Conservation (phyloP, 1,139 yeast genomes). For the Saccharomyces uvarum region DNA sequence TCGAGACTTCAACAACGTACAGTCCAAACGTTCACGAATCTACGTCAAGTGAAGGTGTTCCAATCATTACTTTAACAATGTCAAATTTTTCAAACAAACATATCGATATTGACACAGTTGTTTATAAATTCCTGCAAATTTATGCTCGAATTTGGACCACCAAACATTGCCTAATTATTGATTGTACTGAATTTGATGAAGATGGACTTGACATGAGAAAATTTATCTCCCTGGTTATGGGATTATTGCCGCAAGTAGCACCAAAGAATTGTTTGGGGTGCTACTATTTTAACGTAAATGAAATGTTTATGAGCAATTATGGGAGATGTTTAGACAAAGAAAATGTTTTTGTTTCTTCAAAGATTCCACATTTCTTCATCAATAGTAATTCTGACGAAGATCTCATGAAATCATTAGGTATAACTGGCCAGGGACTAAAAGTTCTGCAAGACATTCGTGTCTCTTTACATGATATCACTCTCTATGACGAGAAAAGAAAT, state of each 20-base stretch:
- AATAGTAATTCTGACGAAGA: constrained; percentile 46
- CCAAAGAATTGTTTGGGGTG: constrained; percentile 47
- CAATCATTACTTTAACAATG: constrained; percentile 53
- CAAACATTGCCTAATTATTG: constrained; percentile 55
- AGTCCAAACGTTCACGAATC: constrained; percentile 51
- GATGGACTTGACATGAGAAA: constrained; percentile 19
- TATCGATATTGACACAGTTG: constrained; percentile 47
- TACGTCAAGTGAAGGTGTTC: constrained; percentile 65
- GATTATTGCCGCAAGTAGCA: constrained; percentile 42
- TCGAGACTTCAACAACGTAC: constrained; percentile 30
- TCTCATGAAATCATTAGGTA: constrained; percentile 43
- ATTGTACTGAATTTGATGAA: constrained; percentile 55
- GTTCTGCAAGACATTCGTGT: constrained; percentile 51
- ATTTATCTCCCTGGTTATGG: constrained; percentile 33
- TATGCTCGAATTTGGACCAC: constrained; percentile 70
- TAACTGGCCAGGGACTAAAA: constrained; percentile 36
- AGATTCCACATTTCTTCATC: constrained; percentile 28
- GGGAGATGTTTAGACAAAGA: constrained; percentile 21
- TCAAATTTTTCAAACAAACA: constrained; percentile 37
- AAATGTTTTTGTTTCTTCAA: constrained; percentile 14
- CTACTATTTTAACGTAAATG: constrained; percentile 59
- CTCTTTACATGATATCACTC: constrained; percentile 29
- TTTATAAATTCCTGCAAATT: constrained; percentile 58
- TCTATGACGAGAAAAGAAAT: constrained; percentile 39
- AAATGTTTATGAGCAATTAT: constrained; percentile 34